These are phyloP conservation scores for Moniliophthora roreri DNA, from an alignment of 1,284 basidiomycete genomes.

Conservation along the genomic window DNA sequence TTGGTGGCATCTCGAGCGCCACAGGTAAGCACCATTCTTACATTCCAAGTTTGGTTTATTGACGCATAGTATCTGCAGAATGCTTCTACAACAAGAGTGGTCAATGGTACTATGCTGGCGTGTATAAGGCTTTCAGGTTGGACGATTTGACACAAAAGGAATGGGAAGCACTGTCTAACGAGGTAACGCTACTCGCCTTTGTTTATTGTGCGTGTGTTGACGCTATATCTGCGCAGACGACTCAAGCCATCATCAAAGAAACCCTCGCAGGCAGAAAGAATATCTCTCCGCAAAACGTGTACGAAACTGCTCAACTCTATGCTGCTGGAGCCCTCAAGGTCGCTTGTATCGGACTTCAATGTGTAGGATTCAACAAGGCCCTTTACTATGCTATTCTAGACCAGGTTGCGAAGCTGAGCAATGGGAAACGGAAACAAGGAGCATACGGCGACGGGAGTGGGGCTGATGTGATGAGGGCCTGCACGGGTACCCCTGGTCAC, in stretches of 20 bases:
- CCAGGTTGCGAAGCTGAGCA: neutral
- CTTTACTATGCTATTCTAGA: slow-evolving; percentile 65
- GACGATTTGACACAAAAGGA: slow-evolving; percentile 64
- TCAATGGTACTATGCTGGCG: slow-evolving; percentile 79
- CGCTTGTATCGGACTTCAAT: slow-evolving; percentile 70
- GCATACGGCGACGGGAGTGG: too few species aligned
- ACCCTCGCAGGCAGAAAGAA: slow-evolving; percentile 70
- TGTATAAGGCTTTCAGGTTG: slow-evolving; percentile 63
- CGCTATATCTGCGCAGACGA: slow-evolving; percentile 44
- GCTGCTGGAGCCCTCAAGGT: slow-evolving; percentile 67
- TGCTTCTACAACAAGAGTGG: slow-evolving; percentile 78
- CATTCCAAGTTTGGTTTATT: too few species aligned
- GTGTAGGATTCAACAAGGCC: slow-evolving; percentile 66
- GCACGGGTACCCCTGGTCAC: too few species aligned
- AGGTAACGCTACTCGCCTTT: slow-evolving; percentile 40
- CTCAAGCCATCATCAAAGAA: slow-evolving; percentile 63
- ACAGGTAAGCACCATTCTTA: too few species aligned
- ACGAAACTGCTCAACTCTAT: slow-evolving; percentile 71
- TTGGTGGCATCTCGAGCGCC: slow-evolving; percentile 53
- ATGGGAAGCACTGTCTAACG: slow-evolving; percentile 62
- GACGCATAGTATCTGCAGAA: slow-evolving; percentile 54
- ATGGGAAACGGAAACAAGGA: too few species aligned
- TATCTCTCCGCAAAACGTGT: slow-evolving; percentile 71
- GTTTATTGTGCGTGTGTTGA: slow-evolving; percentile 5
- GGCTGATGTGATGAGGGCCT: too few species aligned